Evolutionary conservation across 306 rosid species (phyloP).

Genomic region (Rosa chinensis): DNA sequence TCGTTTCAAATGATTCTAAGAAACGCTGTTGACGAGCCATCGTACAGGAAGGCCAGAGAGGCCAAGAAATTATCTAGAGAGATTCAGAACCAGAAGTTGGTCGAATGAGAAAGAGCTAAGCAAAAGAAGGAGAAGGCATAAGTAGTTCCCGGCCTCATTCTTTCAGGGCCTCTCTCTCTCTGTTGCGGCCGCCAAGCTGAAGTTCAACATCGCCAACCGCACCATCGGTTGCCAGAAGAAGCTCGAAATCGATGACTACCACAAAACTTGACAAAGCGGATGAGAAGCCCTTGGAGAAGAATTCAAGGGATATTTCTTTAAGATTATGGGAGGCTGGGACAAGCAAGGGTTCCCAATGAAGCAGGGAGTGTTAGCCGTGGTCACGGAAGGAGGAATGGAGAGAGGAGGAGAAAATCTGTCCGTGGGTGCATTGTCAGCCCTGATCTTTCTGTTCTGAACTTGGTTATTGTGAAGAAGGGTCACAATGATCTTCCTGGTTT

Average conservation of each 20-base stretch:
- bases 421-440: constrained; percentile 66
- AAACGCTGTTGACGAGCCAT: no score
- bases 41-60: no score
- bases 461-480: constrained; percentile 67
- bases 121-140: no score
- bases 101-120: no score
- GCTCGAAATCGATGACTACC: constrained; percentile 65
- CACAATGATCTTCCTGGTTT: constrained; percentile 62
- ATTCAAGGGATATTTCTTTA: constrained; percentile 54
- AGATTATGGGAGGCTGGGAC: constrained; percentile 63
- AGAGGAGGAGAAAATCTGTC: constrained; percentile 62
- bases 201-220: constrained; percentile 65
- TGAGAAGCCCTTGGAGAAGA: constrained; percentile 65
- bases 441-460: constrained; percentile 59
- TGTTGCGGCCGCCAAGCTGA: no score
- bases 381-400: constrained; percentile 58
- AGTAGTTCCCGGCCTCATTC: no score
- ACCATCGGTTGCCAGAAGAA: constrained; percentile 69
- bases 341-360: constrained; percentile 67
- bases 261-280: constrained; percentile 57
- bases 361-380: constrained; percentile 68
- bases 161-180: no score
- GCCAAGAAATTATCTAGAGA: no score
- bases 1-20: no score
- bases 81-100: no score